Base-by-base conservation (phyloP, 2,329 filamentous ascomycete species). In the Oidium heveae region DNA sequence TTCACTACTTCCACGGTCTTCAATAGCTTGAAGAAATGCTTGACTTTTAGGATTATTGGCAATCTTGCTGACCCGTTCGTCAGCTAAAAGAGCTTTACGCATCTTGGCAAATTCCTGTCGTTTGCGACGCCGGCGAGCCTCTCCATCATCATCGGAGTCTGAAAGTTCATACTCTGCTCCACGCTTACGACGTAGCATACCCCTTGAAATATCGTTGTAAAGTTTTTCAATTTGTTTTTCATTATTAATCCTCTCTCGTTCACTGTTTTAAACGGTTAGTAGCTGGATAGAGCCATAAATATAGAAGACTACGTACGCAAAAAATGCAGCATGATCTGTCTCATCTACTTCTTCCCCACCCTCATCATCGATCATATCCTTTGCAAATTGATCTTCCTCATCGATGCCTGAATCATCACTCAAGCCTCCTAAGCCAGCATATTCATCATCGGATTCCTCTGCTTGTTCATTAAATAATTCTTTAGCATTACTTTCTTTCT, bases 371-470 rank as follows among this genome's bases (percentile, higher is more conserved):
- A 98, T 94, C 78, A 98, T 93, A 58, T 86, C 80, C 61, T 83
- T 77, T 58, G 91, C 77, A 8, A 84, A 74, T 33, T 80, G 80
- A 56, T 84, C 79, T 37, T 82, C 83, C 57, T 85, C 77, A 56
- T 87, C 84, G 46, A 76, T 82, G 47, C 79, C 81, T 59, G 89
- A 86, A 60, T 96, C 89, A 57, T 89, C 88, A 66, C 88, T 89
- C 12, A 73, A 82, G 58, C 91, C 91, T 60, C 91, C 91, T 10
- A 98, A 73, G 4, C 91, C 91, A 41, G 88, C 89, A 66, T 96
- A 98, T 67, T 98, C 91, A 65, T 98, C 91, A 65, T 98, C 93
- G 0, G 91, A 98, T 68, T 98, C 91, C 62, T 94, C 86, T 57
- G 91, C 89, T 65, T 94, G 87, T 60, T 95, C 91, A 59, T 96